Percentiles rank a stretch among this genome's conserved stretches.
Evolutionary conservation across 2,329 filamentous ascomycete species (phyloP).

Genomic region (Tolypocladium inflatum): DNA sequence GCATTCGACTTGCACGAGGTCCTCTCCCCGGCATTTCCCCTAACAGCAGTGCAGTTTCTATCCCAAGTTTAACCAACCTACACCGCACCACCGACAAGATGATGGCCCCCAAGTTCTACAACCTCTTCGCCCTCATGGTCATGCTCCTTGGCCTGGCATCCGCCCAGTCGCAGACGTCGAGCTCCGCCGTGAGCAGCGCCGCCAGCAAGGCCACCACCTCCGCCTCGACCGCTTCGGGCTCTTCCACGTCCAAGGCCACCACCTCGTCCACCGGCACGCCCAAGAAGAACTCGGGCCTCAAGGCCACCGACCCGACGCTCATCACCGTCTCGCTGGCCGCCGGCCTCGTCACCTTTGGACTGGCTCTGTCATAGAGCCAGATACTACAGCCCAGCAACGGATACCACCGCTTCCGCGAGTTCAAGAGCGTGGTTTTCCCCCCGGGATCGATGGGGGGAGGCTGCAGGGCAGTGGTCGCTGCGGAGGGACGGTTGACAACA

Average conservation of each 20-base stretch:
- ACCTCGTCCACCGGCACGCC: not conserved
- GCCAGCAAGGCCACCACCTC: not conserved
- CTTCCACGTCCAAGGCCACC: not conserved
- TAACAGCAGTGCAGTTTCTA: not conserved
- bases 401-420: not conserved
- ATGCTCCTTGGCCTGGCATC: not conserved
- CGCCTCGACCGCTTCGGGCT: not conserved
- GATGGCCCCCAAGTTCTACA: slow-evolving; percentile 1
- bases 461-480: not conserved
- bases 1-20: not conserved
- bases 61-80: not conserved
- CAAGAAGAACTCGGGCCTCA: not conserved
- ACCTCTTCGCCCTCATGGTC: not conserved
- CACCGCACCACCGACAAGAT: not conserved
- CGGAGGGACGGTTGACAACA: not conserved
- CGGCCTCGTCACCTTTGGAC: slow-evolving; percentile 1
- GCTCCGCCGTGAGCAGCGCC: not conserved
- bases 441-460: not conserved
- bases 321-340: not conserved
- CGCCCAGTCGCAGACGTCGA: not conserved
- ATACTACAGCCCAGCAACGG: not conserved
- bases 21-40: not conserved
- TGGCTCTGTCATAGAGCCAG: not conserved
- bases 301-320: not conserved
- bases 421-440: not conserved